Base-by-base conservation (phyloP, 2,329 filamentous ascomycete species). In the Colletotrichum zoysiae region DNA sequence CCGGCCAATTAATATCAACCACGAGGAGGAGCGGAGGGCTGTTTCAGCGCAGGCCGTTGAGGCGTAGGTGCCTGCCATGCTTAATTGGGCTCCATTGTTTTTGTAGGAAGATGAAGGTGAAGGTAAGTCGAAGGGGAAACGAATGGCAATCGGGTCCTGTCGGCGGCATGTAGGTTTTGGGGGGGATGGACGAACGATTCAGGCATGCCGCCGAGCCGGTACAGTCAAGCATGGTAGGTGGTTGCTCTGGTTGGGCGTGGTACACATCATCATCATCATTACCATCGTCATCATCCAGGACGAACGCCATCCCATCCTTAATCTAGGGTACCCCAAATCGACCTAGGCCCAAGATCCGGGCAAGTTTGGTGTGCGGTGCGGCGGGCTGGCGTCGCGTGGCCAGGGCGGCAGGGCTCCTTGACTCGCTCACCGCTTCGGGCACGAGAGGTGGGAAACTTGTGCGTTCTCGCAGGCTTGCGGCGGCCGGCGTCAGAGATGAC, bases 401-500 rank as follows among this genome's bases (percentile, higher is more conserved):
- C 38, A 40, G 63, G 63, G 57, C 38, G 26, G 42, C 57, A 59
- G 26, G 59, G n/a, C 66, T 65, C 20, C 61, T 69, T 73, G 72
- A 74, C 65, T 74, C 72, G 72, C 70, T 74, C 72, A 74, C 72
- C 72, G 72, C 72, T 66, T 73, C 70, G 40, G 58, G 65, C 44
- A 30, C 26, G n/a, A 63, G 58, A 62, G 42, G 64, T 58, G 57
- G 5, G 33, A 58, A 30, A 30, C 50, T 48, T 44, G 38, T 40
- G 46, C 55, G 46, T 40, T 11, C 8, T 40, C 62, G 48, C 63
- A 51, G 42, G n/a, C 46, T 60, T 23, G 18, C 23, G 62, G 63
- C 38, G 38, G 38, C 38, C 8, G 1, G 38, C 38, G 38, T 56
- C 33, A 57, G 38, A 63, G 57, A 18, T 62, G 58, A 59, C 58